A percentile compares a stretch with the other conserved stretches of the same genome.
phyloP scores from a whole-genome alignment of 345 rosid genomes.

The Excoecaria agallocha region DNA sequence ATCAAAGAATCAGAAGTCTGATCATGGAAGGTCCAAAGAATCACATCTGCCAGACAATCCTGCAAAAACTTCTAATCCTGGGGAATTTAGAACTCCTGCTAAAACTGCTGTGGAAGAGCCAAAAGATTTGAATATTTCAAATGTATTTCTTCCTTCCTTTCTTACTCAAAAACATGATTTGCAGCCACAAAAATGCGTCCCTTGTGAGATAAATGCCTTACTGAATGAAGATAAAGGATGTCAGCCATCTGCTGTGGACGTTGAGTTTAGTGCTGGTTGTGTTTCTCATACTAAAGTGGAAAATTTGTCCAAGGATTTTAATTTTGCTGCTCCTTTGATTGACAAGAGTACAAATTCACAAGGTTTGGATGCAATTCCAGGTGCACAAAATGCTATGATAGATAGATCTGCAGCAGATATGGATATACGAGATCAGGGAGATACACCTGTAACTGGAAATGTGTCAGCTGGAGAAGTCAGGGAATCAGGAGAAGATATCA shows the following conservation, averaged over 20 bases:
- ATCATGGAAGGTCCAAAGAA: conserved; percentile 12
- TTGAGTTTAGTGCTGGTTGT: conserved; percentile 8
- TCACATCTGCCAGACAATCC: conserved; percentile 12
- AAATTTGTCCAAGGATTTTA: conserved; percentile 9
- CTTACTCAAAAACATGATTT: conserved; percentile 19
- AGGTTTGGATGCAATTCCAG: conserved; percentile 23
- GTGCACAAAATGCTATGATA: conserved; percentile 17
- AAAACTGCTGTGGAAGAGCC: conserved; percentile 19
- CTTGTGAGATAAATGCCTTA: conserved; percentile 26
- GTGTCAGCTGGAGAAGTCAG: conserved; percentile 28
- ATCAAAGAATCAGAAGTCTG: conserved; percentile 10
- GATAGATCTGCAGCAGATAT: conserved; percentile 10
- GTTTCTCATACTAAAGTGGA: conserved; percentile 4
- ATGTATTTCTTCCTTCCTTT: neutral
- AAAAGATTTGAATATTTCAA: conserved; percentile 11
- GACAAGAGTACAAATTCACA: conserved; percentile 18
- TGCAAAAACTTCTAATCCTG: conserved; percentile 15
- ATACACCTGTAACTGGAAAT: conserved; percentile 17
- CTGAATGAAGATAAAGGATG: conserved; percentile 25
- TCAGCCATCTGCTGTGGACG: conserved; percentile 20
- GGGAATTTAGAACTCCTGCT: conserved; percentile 24
- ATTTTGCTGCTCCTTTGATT: conserved; percentile 15
- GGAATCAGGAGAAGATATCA: conserved; percentile 24
- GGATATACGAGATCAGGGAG: conserved; percentile 25
- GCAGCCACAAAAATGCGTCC: conserved; percentile 23